These are phyloP conservation scores for Trametes versicolor DNA, from an alignment of 1,284 basidiomycete species.

Conservation along the genomic window DNA sequence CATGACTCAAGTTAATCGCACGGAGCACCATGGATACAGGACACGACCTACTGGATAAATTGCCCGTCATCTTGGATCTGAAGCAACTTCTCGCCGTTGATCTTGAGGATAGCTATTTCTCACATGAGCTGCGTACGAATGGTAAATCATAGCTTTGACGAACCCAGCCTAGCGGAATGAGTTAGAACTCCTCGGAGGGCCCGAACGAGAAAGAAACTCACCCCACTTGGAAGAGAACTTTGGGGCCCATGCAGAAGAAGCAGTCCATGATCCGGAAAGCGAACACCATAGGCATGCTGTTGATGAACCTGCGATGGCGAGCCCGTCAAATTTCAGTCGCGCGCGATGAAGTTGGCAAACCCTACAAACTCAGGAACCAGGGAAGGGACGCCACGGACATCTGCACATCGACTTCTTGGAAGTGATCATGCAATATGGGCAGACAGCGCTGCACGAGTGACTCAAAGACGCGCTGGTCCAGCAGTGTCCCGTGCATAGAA, in stretches of 20 bases:
- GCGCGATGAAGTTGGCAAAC: slow-evolving; percentile 25
- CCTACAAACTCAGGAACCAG: slow-evolving; percentile 96
- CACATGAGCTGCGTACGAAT: slow-evolving; percentile 21
- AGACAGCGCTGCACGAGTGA: slow-evolving; percentile 92
- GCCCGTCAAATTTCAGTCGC: neutral
- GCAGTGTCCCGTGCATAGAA: slow-evolving; percentile 98
- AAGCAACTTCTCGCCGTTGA: slow-evolving; percentile 96
- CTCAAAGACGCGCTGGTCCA: slow-evolving; percentile 99
- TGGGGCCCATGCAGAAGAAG: slow-evolving; percentile 99
- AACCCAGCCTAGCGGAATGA: slow-evolving; percentile 51
- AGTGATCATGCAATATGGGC: slow-evolving; percentile 95
- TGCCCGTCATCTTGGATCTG: slow-evolving; percentile 97
- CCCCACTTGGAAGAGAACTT: slow-evolving; percentile 98
- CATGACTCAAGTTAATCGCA: slow-evolving; percentile 1
- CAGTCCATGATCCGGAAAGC: slow-evolving; percentile 99
- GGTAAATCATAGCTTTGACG: slow-evolving; percentile 37
- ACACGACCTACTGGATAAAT: slow-evolving; percentile 83
- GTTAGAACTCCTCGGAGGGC: slow-evolving; percentile 21
- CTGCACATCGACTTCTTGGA: slow-evolving; percentile 92
- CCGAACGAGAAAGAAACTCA: slow-evolving; percentile 52
- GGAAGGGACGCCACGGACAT: slow-evolving; percentile 96
- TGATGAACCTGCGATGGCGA: slow-evolving; percentile 78
- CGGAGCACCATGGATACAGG: neutral
- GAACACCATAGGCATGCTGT: slow-evolving; percentile 99
- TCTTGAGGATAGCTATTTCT: slow-evolving; percentile 89